Conservation (phyloP, 768 basidiomycete genomes). For the Grammothele lineata region DNA sequence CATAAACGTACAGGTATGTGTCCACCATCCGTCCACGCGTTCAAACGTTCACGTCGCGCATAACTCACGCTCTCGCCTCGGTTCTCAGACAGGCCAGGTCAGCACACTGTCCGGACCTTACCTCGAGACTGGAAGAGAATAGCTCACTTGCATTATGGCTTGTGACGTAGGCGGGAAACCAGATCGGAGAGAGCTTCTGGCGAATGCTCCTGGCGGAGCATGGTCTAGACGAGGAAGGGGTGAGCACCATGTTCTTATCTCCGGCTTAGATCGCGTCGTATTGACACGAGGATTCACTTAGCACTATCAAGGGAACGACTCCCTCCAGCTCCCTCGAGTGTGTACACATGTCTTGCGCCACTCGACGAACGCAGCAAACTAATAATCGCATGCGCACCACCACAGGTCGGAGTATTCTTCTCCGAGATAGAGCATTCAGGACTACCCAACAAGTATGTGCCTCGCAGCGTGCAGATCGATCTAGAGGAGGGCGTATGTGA, state of each 20-base stretch:
- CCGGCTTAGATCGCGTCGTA: background rate
- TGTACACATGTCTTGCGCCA: constrained; percentile 16
- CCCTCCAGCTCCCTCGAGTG: constrained; percentile 71
- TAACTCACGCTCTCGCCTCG: background rate
- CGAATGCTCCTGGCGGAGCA: constrained; percentile 83
- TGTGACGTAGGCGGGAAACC: constrained; percentile 54
- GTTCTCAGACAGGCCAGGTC: no score
- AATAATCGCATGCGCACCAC: no score
- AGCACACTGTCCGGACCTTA: no score
- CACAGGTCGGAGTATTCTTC: constrained; percentile 79
- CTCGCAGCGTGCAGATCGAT: constrained; percentile 87
- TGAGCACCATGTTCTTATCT: constrained; percentile 27
- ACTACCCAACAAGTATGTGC: constrained; percentile 73
- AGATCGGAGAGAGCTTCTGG: constrained; percentile 88
- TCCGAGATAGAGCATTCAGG: constrained; percentile 52
- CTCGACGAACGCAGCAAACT: no score
- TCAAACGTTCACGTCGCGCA: background rate
- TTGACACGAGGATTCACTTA: constrained; percentile 20
- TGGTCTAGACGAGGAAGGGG: constrained; percentile 70
- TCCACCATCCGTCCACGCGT: background rate
- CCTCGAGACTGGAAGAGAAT: no score
- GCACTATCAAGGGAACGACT: constrained; percentile 71
- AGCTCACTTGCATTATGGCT: no score
- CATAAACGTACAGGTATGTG: constrained; percentile 68
- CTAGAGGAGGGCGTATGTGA: constrained; percentile 86